Evolutionary conservation across 805 yeast species (phyloP), one percentile per base, ranked within the genome.

Genomic region (Yamadazyma akitaensis): DNA sequence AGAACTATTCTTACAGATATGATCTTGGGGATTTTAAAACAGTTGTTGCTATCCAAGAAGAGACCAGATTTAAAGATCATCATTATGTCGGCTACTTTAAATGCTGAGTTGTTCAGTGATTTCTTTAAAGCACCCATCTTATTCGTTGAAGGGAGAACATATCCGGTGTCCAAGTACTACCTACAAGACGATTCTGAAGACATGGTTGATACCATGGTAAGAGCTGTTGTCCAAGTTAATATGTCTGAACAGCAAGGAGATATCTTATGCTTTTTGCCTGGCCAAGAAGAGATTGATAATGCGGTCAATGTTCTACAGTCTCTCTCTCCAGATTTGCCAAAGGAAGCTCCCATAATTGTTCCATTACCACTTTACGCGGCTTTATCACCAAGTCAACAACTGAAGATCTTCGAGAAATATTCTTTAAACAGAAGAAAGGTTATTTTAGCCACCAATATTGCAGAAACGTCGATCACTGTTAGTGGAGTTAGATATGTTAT

Each of bases 201-300:
- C 64, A 73, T 90, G 11, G 91, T 91, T 1, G 97, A 90, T 58
- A 77, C 88, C 2, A 73, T 84, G 58, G 80, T 88, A 11, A 79
- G 85, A 53, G 71, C 91, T 1, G 81, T 88, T 11, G 77, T 87
- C 2, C 96, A 90, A 60, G 72, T 91, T 12, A 91, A 94, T 60
- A 73, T 76, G 54, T 72, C 85, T 7, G 97, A 94, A 61, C 87
- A 79, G 14, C 77, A 78, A 28, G 99, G 99, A 39, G 99, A 94
- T 62, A 79, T 94, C n/a, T 67, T 94, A 25, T 92, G 92, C 45
- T 94, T 94, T 60, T 68, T 94, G 45, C 91, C 98, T 0, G 99
- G 99, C 51, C 99, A 94, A 64, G 99, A 94, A 60, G 99, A 94
- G 60, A 94, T 94, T 62, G 99, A 94, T 62, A 85, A 85, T 55